Percentiles rank a stretch among this genome's conserved stretches.
Evolutionary conservation across 2,329 filamentous ascomycete genomes (phyloP).

Genomic region (Chaetomium sp.): DNA sequence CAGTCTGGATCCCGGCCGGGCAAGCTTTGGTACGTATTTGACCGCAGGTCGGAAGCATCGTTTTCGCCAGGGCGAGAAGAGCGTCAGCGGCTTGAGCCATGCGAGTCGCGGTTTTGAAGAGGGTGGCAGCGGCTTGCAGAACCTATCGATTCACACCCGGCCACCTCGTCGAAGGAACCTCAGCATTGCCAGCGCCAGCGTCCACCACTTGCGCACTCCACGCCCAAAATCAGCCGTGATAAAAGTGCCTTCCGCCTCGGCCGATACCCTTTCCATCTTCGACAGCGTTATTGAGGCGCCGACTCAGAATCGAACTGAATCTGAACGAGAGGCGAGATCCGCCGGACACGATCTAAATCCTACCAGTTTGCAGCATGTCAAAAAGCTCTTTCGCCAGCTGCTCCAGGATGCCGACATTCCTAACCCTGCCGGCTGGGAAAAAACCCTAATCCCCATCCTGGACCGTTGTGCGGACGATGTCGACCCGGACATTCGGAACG

Average conservation of each 20-base stretch:
- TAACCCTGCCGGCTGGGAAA: slow-evolving; percentile 75
- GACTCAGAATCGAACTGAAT: slow-evolving; percentile 68
- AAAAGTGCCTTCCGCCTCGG: slow-evolving; percentile 48
- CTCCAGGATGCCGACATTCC: slow-evolving; percentile 69
- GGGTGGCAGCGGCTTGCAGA: slow-evolving; percentile 43
- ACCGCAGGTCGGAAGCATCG: slow-evolving; percentile 70
- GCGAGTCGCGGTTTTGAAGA: slow-evolving; percentile 65
- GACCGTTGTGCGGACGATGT: slow-evolving; percentile 90
- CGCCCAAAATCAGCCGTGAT: slow-evolving; percentile 53
- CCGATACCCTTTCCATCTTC: slow-evolving; percentile 43
- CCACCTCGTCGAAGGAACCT: slow-evolving; percentile 69
- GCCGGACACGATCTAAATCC: slow-evolving; percentile 79
- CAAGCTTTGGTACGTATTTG: slow-evolving; percentile 65
- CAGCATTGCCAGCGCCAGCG: slow-evolving; percentile 70
- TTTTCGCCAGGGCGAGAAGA: slow-evolving; percentile 67
- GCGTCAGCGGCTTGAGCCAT: slow-evolving; percentile 62
- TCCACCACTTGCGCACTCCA: slow-evolving; percentile 65
- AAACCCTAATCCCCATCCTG: slow-evolving; percentile 81
- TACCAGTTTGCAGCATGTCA: slow-evolving; percentile 82
- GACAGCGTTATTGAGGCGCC: slow-evolving; percentile 38
- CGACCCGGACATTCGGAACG: slow-evolving; percentile 80
- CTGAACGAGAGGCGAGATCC: slow-evolving; percentile 67
- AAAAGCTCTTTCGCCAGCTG: slow-evolving; percentile 75
- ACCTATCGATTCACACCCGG: slow-evolving; percentile 53
- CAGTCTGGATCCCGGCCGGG: slow-evolving; percentile 67